Percentiles rank a stretch among this genome's conserved stretches.
phyloP scores from a whole-genome alignment of 2,329 filamentous ascomycete species.

The Botrytis sinoallii region DNA sequence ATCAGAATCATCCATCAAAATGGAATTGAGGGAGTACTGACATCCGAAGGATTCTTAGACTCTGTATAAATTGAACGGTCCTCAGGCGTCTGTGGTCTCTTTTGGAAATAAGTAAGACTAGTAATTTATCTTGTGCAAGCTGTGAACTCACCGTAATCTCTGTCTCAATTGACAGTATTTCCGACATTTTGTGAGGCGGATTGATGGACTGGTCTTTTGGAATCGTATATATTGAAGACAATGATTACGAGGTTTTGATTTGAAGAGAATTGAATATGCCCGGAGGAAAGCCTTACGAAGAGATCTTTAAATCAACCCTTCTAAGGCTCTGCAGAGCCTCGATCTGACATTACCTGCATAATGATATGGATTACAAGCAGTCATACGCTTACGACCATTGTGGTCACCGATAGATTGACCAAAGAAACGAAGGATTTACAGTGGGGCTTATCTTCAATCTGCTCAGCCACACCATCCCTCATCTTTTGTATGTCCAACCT shows the following conservation, averaged over 20 bases:
- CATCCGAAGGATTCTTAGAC: slow-evolving; percentile 11
- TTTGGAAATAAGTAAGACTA: neutral
- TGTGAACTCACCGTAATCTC: neutral
- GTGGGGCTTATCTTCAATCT: neutral
- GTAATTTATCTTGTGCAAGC: neutral
- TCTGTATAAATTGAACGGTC: slow-evolving; percentile 2
- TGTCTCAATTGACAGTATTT: neutral
- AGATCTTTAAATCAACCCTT: slow-evolving; percentile 2
- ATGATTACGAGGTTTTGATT: neutral
- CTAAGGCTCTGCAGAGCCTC: neutral
- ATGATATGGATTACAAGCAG: neutral
- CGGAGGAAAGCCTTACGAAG: neutral
- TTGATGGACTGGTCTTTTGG: neutral
- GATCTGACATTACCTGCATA: neutral
- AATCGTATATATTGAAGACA: neutral
- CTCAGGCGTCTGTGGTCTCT: slow-evolving; percentile 10
- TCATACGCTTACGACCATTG: neutral
- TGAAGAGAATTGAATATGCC: neutral
- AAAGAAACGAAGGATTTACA: neutral
- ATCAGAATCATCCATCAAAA: neutral
- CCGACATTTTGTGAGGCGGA: neutral
- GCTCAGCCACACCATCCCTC: neutral
- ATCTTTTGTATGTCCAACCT: neutral
- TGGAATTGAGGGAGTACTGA: neutral
- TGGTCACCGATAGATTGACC: neutral